These are phyloP conservation scores for Teunomyces pallodes DNA, from an alignment of 805 yeast species.

Conservation along the genomic window DNA sequence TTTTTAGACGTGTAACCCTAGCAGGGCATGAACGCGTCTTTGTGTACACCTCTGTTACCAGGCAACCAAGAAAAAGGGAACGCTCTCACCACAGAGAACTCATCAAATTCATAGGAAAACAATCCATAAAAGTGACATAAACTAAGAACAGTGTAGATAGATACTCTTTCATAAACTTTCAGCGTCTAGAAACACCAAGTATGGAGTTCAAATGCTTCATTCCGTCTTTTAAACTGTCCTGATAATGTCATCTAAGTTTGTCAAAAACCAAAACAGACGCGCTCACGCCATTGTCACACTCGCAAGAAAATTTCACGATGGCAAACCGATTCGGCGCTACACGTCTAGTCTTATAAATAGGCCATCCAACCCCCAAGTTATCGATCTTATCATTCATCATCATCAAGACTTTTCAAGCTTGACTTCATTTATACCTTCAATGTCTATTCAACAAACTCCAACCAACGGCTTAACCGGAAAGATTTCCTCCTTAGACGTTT, in stretches of 20 bases:
- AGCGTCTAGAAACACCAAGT: no score
- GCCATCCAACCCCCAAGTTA: not conserved
- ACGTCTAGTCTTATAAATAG: not conserved
- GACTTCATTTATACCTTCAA: slow-evolving; percentile 10
- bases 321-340: slow-evolving; percentile 1
- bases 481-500: slow-evolving; percentile 40
- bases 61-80: not conserved
- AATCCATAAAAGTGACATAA: not conserved
- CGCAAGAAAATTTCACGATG: slow-evolving; percentile 1
- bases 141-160: no score
- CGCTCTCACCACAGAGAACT: not conserved
- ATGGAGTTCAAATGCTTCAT: no score
- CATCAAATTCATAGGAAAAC: not conserved
- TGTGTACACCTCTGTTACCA: not conserved
- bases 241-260: not conserved
- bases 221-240: no score
- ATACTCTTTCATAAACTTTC: no score
- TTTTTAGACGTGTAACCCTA: slow-evolving; percentile 1
- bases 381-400: not conserved
- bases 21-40: not conserved
- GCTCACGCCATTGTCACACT: not conserved
- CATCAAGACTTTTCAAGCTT: not conserved
- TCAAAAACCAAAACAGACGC: slow-evolving; percentile 1
- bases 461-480: slow-evolving; percentile 47
- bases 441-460: slow-evolving; percentile 63